These are phyloP conservation scores for Tylopilus rubrobrunneus DNA, from an alignment of 768 basidiomycete species.

Conservation along the genomic window DNA sequence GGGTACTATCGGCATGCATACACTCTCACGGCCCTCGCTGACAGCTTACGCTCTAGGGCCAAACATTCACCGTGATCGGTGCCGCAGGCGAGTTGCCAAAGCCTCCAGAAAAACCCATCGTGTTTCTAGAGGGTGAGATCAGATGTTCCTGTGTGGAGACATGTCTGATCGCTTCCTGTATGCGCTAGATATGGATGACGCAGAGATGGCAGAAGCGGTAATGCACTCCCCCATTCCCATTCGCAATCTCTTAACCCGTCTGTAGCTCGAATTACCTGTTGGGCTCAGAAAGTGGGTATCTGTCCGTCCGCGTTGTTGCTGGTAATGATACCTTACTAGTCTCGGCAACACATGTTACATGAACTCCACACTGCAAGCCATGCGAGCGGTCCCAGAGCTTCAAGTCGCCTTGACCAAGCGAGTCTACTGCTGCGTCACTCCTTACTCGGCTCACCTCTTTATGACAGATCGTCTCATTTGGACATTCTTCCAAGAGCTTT, in stretches of 20 bases:
- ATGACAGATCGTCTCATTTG: slow-evolving; percentile 33
- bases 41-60: slow-evolving; percentile 50
- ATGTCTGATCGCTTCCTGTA: slow-evolving; percentile 11
- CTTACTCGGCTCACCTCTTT: neutral
- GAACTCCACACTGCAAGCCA: slow-evolving; percentile 93
- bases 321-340: slow-evolving; percentile 27
- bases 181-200: slow-evolving; percentile 76
- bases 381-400: slow-evolving; percentile 89
- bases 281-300: slow-evolving; percentile 67
- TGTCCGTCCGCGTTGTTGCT: neutral
- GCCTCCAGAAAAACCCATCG: slow-evolving; percentile 71
- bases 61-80: slow-evolving; percentile 91
- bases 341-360: slow-evolving; percentile 98
- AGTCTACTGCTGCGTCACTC: slow-evolving; percentile 16
- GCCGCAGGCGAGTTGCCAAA: slow-evolving; percentile 90
- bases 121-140: slow-evolving; percentile 78
- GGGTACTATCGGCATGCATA: slow-evolving; percentile 21
- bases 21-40: slow-evolving; percentile 2
- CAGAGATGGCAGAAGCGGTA: slow-evolving; percentile 76
- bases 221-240: slow-evolving; percentile 17
- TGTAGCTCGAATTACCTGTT: slow-evolving; percentile 72
- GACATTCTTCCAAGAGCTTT: slow-evolving; percentile 48
- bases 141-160: neutral
- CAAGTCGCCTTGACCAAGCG: slow-evolving; percentile 64
- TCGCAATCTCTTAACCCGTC: neutral